phyloP scores from a whole-genome alignment of 1,284 basidiomycete genomes.

The Heterobasidion occidentale region DNA sequence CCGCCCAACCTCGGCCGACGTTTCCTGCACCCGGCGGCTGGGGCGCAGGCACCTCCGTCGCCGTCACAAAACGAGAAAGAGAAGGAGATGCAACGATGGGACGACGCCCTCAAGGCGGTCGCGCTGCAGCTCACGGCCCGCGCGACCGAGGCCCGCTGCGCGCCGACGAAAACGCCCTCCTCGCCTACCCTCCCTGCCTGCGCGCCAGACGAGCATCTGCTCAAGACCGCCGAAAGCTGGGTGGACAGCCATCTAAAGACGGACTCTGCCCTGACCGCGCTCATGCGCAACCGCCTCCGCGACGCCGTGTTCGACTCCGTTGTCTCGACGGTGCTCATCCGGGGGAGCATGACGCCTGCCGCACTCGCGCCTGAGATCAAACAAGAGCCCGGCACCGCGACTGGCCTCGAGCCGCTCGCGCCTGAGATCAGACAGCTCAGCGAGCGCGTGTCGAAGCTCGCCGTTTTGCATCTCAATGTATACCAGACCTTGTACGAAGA shows the following conservation, averaged over 20 bases:
- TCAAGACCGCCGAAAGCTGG: slow-evolving; percentile 59
- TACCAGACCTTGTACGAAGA: slow-evolving; percentile 70
- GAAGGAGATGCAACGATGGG: slow-evolving; percentile 28
- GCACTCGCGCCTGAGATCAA: slow-evolving; percentile 10
- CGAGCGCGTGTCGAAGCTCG: slow-evolving; percentile 62
- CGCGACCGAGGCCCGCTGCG: slow-evolving; percentile 18
- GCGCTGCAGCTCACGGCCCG: slow-evolving; percentile 27
- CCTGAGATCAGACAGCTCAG: slow-evolving; percentile 62
- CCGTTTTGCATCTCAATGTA: slow-evolving; percentile 64
- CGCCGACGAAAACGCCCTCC: not conserved
- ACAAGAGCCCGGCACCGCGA: slow-evolving; percentile 22
- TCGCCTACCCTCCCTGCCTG: slow-evolving; percentile 13
- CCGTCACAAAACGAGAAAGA: slow-evolving; percentile 13
- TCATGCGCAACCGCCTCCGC: slow-evolving; percentile 56
- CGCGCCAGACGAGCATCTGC: slow-evolving; percentile 41
- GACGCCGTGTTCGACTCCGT: slow-evolving; percentile 59
- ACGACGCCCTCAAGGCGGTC: slow-evolving; percentile 27
- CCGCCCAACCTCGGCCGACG: slow-evolving; percentile 51
- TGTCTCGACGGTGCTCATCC: slow-evolving; percentile 40
- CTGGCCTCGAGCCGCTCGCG: slow-evolving; percentile 62
- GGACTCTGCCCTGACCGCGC: slow-evolving; percentile 43
- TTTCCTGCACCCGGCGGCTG: slow-evolving; percentile 24
- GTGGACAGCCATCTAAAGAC: slow-evolving; percentile 50
- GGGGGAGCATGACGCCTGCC: slow-evolving; percentile 16
- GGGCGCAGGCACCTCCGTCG: slow-evolving; percentile 1